Evolutionary conservation across 768 basidiomycete species (phyloP).

Genomic region (Termitomyces heimii): DNA sequence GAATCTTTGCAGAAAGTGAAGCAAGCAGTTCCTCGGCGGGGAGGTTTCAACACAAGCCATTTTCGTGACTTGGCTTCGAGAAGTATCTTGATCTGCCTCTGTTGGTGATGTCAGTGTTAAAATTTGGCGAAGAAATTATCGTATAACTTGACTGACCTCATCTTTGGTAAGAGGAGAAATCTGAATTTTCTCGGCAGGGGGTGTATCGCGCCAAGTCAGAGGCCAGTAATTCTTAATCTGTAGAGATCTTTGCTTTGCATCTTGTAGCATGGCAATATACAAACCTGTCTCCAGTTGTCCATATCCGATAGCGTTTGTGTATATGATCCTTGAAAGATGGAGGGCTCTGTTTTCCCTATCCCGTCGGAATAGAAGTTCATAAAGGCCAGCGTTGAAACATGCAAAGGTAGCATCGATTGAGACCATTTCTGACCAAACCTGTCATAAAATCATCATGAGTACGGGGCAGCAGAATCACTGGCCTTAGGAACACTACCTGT

Average conservation of each 20-base stretch:
- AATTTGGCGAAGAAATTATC: no score
- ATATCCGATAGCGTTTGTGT: not conserved
- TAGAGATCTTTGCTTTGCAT: not conserved
- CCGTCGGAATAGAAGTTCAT: not conserved
- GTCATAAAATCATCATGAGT: not conserved
- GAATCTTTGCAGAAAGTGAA: not conserved
- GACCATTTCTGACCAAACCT: slow-evolving; percentile 1
- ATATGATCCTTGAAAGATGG: not conserved
- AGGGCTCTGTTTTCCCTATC: not conserved
- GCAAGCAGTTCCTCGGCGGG: not conserved
- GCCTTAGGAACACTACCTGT: not conserved
- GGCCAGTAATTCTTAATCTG: not conserved
- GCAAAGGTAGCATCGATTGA: not conserved
- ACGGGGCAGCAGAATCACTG: not conserved
- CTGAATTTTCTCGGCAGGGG: not conserved
- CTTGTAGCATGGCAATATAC: not conserved
- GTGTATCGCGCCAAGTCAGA: not conserved
- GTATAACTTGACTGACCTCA: not conserved
- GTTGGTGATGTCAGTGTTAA: no score
- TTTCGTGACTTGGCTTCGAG: not conserved
- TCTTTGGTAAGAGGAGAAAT: not conserved
- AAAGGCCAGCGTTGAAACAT: not conserved
- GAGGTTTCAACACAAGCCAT: not conserved
- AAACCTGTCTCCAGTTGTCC: not conserved
- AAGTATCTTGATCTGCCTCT: not conserved